Percentiles rank a stretch among this genome's conserved stretches.
These are phyloP conservation scores for Chenopodium suecicum DNA, from an alignment of 148 eudicot genomes.

Conservation along the genomic window DNA sequence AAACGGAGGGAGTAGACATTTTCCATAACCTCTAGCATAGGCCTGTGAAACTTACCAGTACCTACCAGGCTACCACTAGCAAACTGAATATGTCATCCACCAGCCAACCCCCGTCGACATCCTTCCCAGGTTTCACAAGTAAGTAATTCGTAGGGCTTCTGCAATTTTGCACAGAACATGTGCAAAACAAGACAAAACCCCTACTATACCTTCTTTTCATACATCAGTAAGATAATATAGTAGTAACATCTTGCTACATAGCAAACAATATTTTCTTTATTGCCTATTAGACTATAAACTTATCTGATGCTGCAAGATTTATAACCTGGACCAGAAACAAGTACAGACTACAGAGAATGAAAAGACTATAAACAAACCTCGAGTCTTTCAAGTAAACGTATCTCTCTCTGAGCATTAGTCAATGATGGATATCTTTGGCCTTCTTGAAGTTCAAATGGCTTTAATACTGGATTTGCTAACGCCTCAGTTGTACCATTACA, in stretches of 20 bases:
- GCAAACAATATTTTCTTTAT: neutral
- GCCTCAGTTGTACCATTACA: slow-evolving; percentile 34
- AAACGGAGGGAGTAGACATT: too few species aligned
- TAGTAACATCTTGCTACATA: neutral
- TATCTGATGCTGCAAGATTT: neutral
- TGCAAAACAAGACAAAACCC: neutral
- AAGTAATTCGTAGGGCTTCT: neutral
- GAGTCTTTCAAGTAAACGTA: slow-evolving; percentile 67
- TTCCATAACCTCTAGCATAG: neutral
- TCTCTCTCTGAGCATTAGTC: slow-evolving; percentile 76
- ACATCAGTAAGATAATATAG: too few species aligned
- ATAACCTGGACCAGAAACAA: slow-evolving; percentile 8
- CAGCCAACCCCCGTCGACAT: neutral
- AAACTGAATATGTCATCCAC: neutral
- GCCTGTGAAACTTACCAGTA: neutral
- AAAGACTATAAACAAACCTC: slow-evolving; percentile 60
- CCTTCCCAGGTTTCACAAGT: neutral
- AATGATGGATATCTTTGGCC: slow-evolving; percentile 74
- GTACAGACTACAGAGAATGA: neutral
- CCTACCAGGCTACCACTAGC: neutral
- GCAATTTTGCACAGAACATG: neutral
- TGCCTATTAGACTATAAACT: neutral
- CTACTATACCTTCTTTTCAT: neutral
- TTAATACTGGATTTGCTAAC: slow-evolving; percentile 36
- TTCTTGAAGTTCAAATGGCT: slow-evolving; percentile 49